A percentile compares a stretch with the other conserved stretches of the same genome.
These are phyloP conservation scores for Chaetomium olivaceum DNA, from an alignment of 2,329 filamentous ascomycete genomes.

Conservation along the genomic window DNA sequence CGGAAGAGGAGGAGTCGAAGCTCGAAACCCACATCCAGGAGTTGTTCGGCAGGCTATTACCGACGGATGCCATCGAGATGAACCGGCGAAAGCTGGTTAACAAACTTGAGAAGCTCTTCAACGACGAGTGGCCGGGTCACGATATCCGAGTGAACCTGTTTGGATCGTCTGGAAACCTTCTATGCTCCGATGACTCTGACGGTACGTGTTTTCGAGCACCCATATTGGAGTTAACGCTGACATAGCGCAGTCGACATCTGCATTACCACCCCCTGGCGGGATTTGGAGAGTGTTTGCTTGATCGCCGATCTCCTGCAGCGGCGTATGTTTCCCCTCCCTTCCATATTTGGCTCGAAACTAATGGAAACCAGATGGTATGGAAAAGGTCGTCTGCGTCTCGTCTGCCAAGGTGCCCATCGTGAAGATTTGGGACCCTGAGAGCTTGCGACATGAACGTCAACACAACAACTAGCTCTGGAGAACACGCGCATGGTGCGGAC, in stretches of 20 bases:
- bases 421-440: constrained; percentile 95
- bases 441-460: constrained; percentile 99
- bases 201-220: constrained; percentile 57
- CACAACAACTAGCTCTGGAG: constrained; percentile 88
- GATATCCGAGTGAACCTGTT: constrained; percentile 91
- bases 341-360: constrained; percentile 8
- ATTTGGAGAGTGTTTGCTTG: constrained; percentile 85
- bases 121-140: constrained; percentile 86
- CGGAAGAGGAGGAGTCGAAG: constrained; percentile 70
- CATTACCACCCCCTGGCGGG: constrained; percentile 88
- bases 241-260: constrained; percentile 81
- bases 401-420: constrained; percentile 97
- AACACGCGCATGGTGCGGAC: constrained; percentile 98
- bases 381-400: constrained; percentile 91
- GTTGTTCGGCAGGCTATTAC: constrained; percentile 81
- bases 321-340: constrained; percentile 57
- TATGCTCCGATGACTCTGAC: constrained; percentile 95
- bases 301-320: constrained; percentile 83
- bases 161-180: constrained; percentile 93
- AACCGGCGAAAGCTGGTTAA: constrained; percentile 74
- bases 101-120: constrained; percentile 86
- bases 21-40: constrained; percentile 81
- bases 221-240: constrained; percentile 35
- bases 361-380: constrained; percentile 75
- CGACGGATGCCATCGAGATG: constrained; percentile 74